phyloP scores from a whole-genome alignment of 177 flowering plant genomes.

The Vitis hybrid region DNA sequence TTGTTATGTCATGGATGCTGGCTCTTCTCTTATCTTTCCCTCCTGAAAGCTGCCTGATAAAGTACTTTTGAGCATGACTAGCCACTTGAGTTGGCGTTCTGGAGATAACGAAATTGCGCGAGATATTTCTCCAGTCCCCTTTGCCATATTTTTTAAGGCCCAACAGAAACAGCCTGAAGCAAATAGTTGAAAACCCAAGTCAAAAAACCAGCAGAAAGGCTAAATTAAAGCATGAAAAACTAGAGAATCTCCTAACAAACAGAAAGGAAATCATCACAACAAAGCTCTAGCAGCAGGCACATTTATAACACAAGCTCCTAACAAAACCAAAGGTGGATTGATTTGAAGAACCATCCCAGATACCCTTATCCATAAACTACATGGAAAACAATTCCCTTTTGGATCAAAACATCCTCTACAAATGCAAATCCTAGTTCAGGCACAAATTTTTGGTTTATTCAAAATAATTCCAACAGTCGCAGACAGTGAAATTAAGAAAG shows the following conservation, averaged over 20 bases:
- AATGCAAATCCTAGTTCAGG: no score
- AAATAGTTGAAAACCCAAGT: constrained; percentile 3
- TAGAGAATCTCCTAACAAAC: not conserved
- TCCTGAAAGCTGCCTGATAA: constrained; percentile 49
- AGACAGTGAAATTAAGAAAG: not conserved
- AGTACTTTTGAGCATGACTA: constrained; percentile 58
- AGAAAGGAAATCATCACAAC: not conserved
- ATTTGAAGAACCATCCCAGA: not conserved
- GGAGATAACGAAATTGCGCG: constrained; percentile 42
- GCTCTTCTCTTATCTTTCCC: constrained; percentile 58
- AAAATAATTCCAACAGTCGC: not conserved
- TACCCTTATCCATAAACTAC: no score
- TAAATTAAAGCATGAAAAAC: not conserved
- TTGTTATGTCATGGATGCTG: constrained; percentile 55
- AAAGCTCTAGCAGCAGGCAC: not conserved
- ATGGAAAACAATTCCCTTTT: no score
- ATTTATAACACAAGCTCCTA: not conserved
- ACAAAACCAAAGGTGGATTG: not conserved
- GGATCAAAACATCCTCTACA: no score
- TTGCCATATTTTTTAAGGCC: constrained; percentile 54
- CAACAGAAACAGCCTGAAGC: constrained; percentile 42
- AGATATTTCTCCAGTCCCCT: constrained; percentile 58
- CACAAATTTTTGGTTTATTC: no score
- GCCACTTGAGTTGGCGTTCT: constrained; percentile 63
- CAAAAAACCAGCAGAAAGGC: not conserved